Evolutionary conservation across 257 asterid genomes (phyloP).

Genomic region (Petunia secreta): DNA sequence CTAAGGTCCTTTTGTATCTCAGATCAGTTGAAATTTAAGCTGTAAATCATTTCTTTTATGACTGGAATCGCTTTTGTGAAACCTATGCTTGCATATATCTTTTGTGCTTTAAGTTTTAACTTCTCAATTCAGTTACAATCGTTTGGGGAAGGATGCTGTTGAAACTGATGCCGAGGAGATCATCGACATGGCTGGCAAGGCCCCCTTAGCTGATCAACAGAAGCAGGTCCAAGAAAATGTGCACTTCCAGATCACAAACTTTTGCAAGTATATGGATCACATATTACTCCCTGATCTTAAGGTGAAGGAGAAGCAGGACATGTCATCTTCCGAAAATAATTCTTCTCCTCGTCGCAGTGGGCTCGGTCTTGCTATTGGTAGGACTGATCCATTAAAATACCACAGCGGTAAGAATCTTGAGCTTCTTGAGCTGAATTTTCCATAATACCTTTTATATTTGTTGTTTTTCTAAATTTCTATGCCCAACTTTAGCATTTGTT

Average conservation of each 20-base stretch:
- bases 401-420: slow-evolving; percentile 49
- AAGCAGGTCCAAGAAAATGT: slow-evolving; percentile 90
- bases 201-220: slow-evolving; percentile 74
- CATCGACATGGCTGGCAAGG: slow-evolving; percentile 72
- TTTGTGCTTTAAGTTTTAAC: not conserved
- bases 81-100: not conserved
- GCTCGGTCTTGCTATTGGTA: slow-evolving; percentile 83
- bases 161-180: slow-evolving; percentile 90
- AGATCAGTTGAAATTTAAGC: not conserved
- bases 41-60: not conserved
- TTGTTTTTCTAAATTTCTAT: not conserved
- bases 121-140: slow-evolving; percentile 62
- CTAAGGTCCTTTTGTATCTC: not conserved
- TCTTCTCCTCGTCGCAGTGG: slow-evolving; percentile 68
- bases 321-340: slow-evolving; percentile 44
- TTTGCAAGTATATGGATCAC: slow-evolving; percentile 69
- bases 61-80: not conserved
- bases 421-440: slow-evolving; percentile 21
- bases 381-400: slow-evolving; percentile 38
- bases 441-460: not conserved
- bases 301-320: slow-evolving; percentile 26
- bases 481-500: not conserved
- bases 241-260: slow-evolving; percentile 61
- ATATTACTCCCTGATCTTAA: slow-evolving; percentile 65
- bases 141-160: slow-evolving; percentile 75